Evolutionary conservation across 306 rosid species (phyloP), one percentile per base, ranked within the genome.

Genomic region (Styphnolobium japonicum): DNA sequence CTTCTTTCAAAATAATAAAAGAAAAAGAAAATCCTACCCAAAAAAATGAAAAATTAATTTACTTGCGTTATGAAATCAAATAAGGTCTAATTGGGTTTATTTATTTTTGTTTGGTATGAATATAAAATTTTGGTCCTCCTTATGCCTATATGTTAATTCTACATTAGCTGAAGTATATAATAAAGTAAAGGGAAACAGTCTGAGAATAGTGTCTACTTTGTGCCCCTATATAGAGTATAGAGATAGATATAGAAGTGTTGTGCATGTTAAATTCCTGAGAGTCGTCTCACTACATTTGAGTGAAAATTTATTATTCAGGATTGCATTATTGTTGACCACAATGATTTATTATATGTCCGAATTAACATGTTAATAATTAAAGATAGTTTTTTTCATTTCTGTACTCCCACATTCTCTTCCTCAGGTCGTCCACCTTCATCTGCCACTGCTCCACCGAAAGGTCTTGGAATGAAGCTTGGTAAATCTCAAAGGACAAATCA

Each of bases 381-480:
- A 73, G 22, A 34, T 64, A 55, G 61, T 11, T 58, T 15, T 75
- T 82, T 84, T 70, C 42, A 65, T 75, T 73, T 37, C 29, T 78
- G 34, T 73, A 31, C 62, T 84, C 46, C 18, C 19, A 36, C 16
- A 39, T 33, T 71, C 22, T 73, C 33, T 40, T 79, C 67, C 66
- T 75, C 84, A 90, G 99, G 91, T 39, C 98, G 89, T 67, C 93
- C 91, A 63, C 84, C 88, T 57, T 86, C 93, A 55, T 87, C 93
- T 79, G 98, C 96, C 52, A 93, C 93, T 81, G 98, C 99, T 80
- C 98, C 98, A 46, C 94, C 99, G 2, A 95, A 93, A 83, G 90
- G 97, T 80, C 87, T 82, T 79, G 97, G 97, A 27, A 94, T 92
- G 97, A 93, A 89, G 90, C 90, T 90, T 67, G 97, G 97, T 58